Base-by-base conservation (phyloP, 495 filamentous ascomycete species). In the Aspergillus egyptiacus region DNA sequence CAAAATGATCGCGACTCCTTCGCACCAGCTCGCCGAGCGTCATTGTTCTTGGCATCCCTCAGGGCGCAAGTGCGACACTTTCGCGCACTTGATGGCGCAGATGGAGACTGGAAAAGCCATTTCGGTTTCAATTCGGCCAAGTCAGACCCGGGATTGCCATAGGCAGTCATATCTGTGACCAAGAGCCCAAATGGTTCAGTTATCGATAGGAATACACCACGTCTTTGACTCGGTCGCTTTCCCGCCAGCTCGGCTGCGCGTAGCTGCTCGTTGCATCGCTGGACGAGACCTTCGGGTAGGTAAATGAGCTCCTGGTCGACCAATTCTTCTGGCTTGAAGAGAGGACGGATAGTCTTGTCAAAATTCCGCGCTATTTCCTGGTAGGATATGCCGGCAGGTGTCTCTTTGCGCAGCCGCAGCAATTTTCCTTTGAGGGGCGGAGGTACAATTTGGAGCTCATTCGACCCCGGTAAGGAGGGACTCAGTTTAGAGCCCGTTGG, bases 111-210 rank as follows among this genome's bases (percentile, higher is more conserved):
- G 5, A 75, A 61, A 1, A 96, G 79, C 93, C 93, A 98, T 65
- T 98, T 98, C 5, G 91, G 89, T 59, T 98, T 98, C 56, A 97
- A 81, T 63, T 98, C 87, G 18, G 89, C 67, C 0, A 82, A 58
- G 0, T 73, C 65, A 15, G 78, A 70, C 15, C 55, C 65, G 6
- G 68, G 58, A n/a, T 69, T 63, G 9, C 57, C 57, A 22, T 51
- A 58, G 5, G 75, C 65, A 0, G 78, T 81, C 91, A 97, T 95
- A 56, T 96, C 86, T 28, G 82, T 83, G 28, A 96, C 73, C 0
- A 96, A 66, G 39, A 91, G 73, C 0, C 83, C 90, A 50, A 81
- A 78, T 6, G 65, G 63, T 47, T 84, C 76, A 15, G 74, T 73
- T 2, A 68, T 52, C 25, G 76, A 80, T n/a, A 85, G 73, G 55